Percentiles rank a stretch among this genome's conserved stretches.
Conservation (phyloP, 305 asterid species). For the Fraxinus baroniana region DNA sequence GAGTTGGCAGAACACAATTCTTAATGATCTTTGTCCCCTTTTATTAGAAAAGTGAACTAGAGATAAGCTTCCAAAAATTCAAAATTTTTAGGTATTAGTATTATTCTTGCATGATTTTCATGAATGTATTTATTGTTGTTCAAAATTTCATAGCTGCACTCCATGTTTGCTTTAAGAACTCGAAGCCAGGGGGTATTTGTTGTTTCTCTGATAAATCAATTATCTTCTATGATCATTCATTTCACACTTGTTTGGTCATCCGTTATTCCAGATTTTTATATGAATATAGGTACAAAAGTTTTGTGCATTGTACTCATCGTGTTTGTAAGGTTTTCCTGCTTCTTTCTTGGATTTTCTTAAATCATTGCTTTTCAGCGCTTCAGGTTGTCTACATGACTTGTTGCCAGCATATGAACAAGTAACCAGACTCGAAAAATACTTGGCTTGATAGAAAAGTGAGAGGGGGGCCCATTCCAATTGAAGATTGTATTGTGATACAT, state of each 20-base stretch:
- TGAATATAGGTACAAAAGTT: neutral
- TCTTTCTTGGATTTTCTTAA: neutral
- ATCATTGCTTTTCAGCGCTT: slow-evolving; percentile 8
- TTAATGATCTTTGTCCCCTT: neutral
- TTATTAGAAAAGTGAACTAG: neutral
- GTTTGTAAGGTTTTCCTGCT: neutral
- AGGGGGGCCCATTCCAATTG: slow-evolving; percentile 5
- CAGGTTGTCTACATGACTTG: slow-evolving; percentile 19
- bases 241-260: neutral
- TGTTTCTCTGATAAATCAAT: neutral
- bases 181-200: neutral
- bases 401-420: slow-evolving; percentile 5
- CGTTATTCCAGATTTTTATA: neutral
- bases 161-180: neutral
- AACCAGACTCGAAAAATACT: slow-evolving; percentile 11
- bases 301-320: neutral
- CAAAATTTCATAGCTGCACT: neutral
- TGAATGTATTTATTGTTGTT: neutral
- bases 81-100: too few species aligned
- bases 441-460: slow-evolving; percentile 8
- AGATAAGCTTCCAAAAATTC: too few species aligned
- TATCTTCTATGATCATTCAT: neutral
- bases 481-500: neutral
- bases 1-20: neutral
- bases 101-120: neutral